Evolutionary conservation across 225 moss, liverwort and hornwort species (phyloP).

Genomic region (Pseudisothecium myosuroides): DNA sequence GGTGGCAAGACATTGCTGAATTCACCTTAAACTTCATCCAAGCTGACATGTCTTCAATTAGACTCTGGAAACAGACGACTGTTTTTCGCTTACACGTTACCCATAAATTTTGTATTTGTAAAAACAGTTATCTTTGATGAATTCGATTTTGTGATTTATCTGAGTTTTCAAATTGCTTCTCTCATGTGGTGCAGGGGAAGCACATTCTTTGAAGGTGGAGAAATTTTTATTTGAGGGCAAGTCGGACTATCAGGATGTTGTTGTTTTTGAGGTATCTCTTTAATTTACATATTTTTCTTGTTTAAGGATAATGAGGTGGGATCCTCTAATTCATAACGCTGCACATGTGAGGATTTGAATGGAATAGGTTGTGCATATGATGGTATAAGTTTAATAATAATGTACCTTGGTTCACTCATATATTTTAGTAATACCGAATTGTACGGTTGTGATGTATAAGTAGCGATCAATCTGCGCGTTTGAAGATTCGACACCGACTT

Average conservation of each 20-base stretch:
- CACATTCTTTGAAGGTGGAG: slow-evolving; percentile 89
- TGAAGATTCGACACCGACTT: not conserved
- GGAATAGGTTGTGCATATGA: not conserved
- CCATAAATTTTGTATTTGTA: not conserved
- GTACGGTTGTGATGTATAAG: not conserved
- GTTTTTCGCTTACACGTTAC: not conserved
- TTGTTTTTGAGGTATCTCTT: slow-evolving; percentile 74
- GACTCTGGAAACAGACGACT: not conserved
- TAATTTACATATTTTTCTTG: not conserved
- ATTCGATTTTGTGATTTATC: not conserved
- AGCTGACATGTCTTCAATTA: not conserved
- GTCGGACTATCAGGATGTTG: slow-evolving; percentile 92
- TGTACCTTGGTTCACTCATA: not conserved
- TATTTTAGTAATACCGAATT: not conserved
- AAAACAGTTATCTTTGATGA: not conserved
- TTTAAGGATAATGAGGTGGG: not conserved
- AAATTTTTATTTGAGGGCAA: slow-evolving; percentile 83
- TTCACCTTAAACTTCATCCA: not conserved
- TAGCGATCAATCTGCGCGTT: not conserved
- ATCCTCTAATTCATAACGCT: not conserved
- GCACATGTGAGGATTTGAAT: not conserved
- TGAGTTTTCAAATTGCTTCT: not conserved
- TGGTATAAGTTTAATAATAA: not conserved
- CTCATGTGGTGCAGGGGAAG: slow-evolving; percentile 54
- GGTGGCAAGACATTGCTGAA: not conserved